Evolutionary conservation across 1,139 yeast genomes (phyloP).

Genomic region (Kodamaea arcana): DNA sequence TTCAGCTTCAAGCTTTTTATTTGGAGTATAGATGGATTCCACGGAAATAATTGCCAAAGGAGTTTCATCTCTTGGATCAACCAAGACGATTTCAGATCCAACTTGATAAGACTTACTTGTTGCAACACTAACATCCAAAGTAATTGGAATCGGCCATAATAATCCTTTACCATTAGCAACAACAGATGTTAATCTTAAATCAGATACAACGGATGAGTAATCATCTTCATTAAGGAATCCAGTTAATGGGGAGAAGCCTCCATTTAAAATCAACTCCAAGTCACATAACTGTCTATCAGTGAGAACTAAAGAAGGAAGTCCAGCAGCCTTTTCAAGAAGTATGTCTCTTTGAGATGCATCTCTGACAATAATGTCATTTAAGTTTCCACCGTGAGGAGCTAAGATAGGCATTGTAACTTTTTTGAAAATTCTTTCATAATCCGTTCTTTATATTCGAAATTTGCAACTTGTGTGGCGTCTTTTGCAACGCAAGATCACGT

Average conservation of each 20-base stretch:
- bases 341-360: constrained; percentile 60
- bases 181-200: constrained; percentile 62
- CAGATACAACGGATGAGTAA: constrained; percentile 73
- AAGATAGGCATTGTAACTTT: constrained; percentile 52
- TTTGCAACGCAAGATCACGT: background rate
- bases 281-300: constrained; percentile 93
- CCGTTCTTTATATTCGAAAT: background rate
- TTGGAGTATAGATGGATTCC: constrained; percentile 75
- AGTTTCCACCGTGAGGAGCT: constrained; percentile 85
- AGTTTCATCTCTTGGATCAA: constrained; percentile 79
- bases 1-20: constrained; percentile 74
- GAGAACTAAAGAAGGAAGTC: constrained; percentile 51
- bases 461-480: background rate
- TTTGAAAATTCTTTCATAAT: background rate
- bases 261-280: constrained; percentile 83
- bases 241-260: constrained; percentile 90
- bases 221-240: constrained; percentile 84
- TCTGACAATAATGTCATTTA: constrained; percentile 81
- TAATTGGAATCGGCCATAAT: constrained; percentile 92
- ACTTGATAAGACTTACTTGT: constrained; percentile 45
- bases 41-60: constrained; percentile 79
- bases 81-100: constrained; percentile 67
- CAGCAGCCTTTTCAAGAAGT: constrained; percentile 50
- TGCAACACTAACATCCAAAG: constrained; percentile 65
- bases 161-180: constrained; percentile 51